Base-by-base conservation (phyloP, 495 filamentous ascomycete genomes). In the Talaromyces borbonicus region DNA sequence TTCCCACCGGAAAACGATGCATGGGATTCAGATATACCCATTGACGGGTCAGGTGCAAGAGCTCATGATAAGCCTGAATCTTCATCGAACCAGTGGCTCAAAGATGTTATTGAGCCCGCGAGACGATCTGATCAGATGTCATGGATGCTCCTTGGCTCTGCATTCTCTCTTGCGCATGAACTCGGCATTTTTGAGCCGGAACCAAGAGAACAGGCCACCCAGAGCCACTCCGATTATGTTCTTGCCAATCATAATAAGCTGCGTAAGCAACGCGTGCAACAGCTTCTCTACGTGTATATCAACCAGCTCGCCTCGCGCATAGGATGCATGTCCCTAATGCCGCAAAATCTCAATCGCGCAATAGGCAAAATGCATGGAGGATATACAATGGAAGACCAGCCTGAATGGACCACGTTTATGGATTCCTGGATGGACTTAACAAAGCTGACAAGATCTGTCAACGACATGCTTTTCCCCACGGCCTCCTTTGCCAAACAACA, bases 91-190 rank as follows among this genome's bases (percentile, higher is more conserved):
- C 51, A 66, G 33, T 68, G 64, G 61, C 45, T 72, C 4, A 65
- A 70, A 38, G 68, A 72, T 41, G 68, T 72, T 53, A 68, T 73
- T 41, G 73, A 77, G 43, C 71, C 71, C 3, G 71, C 73, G 8
- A 60, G 66, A 39, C 52, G 73, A 48, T 75, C 72, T 1, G 73
- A 77, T 49, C 67, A 71, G n/a, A 75, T 77, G 73, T 74, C 72
- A 0, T 77, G 73, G 73, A 75, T 75, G 69, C 50, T 72, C 5
- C 61, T 76, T 12, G 72, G 72, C 0, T 72, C 64, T 49, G 72
- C 67, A 0, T 50, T 74, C 8, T 72, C 71, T n/a, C 62, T 76
- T 14, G 63, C 69, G 0, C 69, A 76, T 42, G 72, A 74, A 43
- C 52, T 76, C 15, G 70, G 70, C 1, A 60, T 76, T 6, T 76